phyloP scores from a whole-genome alignment of 371 early-diverging fungal genomes.

The Phascolomyces articulosus region DNA sequence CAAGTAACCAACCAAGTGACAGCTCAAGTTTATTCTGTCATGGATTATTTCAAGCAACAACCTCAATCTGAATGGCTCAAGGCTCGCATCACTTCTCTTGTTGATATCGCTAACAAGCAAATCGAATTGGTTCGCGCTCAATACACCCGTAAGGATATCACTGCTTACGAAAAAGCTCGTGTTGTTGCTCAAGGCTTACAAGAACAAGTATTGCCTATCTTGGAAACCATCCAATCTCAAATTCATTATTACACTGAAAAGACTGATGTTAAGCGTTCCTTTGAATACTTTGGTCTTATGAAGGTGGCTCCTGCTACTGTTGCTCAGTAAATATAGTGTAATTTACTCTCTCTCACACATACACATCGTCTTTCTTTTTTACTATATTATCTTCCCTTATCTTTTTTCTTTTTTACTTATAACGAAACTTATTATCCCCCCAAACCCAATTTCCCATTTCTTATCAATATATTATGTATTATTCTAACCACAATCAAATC shows the following conservation, averaged over 20 bases:
- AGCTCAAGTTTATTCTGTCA: constrained; percentile 28
- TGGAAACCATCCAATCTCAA: constrained; percentile 49
- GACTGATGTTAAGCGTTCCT: constrained; percentile 5
- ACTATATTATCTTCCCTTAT: neutral
- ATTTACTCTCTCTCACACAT: neutral
- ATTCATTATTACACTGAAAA: constrained; percentile 30
- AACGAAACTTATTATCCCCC: too few relatives aligned
- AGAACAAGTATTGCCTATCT: constrained; percentile 56
- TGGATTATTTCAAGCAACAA: constrained; percentile 48
- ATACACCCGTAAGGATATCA: constrained; percentile 48
- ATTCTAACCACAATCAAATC: neutral
- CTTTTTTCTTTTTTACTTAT: neutral
- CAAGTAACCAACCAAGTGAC: constrained; percentile 30
- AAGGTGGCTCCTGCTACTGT: neutral
- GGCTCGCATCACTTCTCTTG: constrained; percentile 38
- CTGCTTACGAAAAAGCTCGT: constrained; percentile 53
- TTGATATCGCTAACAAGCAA: constrained; percentile 48
- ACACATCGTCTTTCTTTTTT: neutral
- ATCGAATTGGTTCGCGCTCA: constrained; percentile 44
- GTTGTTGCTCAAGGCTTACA: constrained; percentile 48
- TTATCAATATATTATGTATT: neutral
- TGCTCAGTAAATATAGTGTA: neutral
- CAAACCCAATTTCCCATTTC: too few relatives aligned
- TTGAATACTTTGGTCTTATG: constrained; percentile 6
- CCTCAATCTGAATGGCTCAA: constrained; percentile 50